phyloP scores from a whole-genome alignment of 2,329 filamentous ascomycete species.

The Septoria petroselini region DNA sequence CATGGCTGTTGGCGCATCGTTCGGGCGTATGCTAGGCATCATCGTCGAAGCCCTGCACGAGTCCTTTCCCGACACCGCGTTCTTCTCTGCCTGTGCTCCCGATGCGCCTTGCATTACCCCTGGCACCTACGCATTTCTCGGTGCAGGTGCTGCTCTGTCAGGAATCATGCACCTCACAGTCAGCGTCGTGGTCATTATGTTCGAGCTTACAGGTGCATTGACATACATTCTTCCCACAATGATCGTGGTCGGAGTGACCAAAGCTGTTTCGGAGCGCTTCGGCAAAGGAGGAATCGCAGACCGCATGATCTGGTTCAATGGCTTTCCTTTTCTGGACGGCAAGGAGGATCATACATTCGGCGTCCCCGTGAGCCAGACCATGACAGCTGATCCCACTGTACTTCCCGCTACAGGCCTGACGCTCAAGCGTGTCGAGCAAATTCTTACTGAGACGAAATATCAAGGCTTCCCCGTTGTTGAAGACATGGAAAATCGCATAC shows the following conservation, averaged over 20 bases:
- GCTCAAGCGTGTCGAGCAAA: slow-evolving; percentile 70
- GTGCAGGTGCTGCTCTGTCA: slow-evolving; percentile 83
- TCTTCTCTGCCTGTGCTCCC: slow-evolving; percentile 84
- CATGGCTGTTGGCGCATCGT: slow-evolving; percentile 94
- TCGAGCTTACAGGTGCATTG: slow-evolving; percentile 92
- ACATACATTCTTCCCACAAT: slow-evolving; percentile 97
- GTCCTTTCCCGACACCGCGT: slow-evolving; percentile 72
- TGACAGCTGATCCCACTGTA: slow-evolving; percentile 73
- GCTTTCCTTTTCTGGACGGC: slow-evolving; percentile 93
- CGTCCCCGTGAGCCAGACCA: slow-evolving; percentile 78
- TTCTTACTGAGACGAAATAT: slow-evolving; percentile 75
- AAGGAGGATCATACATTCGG: slow-evolving; percentile 98
- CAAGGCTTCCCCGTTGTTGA: slow-evolving; percentile 93
- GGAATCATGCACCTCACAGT: slow-evolving; percentile 99
- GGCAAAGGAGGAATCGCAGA: slow-evolving; percentile 97
- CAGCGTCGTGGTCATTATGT: slow-evolving; percentile 98
- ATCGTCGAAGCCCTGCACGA: slow-evolving; percentile 87
- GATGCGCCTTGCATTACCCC: slow-evolving; percentile 96
- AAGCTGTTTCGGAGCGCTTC: slow-evolving; percentile 84
- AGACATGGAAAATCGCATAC: slow-evolving; percentile 63
- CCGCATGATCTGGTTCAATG: slow-evolving; percentile 98
- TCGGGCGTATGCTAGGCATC: slow-evolving; percentile 91
- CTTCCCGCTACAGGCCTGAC: slow-evolving; percentile 72
- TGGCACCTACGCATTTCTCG: slow-evolving; percentile 93
- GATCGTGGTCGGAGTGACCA: slow-evolving; percentile 97